A percentile compares a stretch with the other conserved stretches of the same genome.
These are phyloP conservation scores for Fomitopsis palustris DNA, from an alignment of 1,284 basidiomycete genomes.

Conservation along the genomic window DNA sequence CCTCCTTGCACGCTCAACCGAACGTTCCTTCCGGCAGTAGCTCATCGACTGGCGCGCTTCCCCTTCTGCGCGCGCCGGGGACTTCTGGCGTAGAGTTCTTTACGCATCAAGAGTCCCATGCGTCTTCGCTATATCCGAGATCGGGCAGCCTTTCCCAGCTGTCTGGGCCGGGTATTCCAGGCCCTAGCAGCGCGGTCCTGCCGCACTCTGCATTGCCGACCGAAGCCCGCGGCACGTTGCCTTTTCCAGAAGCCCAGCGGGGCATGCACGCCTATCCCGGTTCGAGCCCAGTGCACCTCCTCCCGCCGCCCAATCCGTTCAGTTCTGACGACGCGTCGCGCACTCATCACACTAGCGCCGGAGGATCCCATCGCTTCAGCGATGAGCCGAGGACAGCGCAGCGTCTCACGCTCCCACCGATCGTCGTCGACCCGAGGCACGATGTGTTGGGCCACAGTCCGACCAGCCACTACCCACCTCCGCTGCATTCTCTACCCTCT, in stretches of 20 bases:
- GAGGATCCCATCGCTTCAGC: neutral
- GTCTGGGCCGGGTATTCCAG: constrained; percentile 63
- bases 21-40: constrained; percentile 3
- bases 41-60: constrained; percentile 1
- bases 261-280: neutral
- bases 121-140: constrained; percentile 17
- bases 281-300: neutral
- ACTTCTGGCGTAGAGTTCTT: constrained; percentile 1
- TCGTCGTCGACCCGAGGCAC: constrained; percentile 15
- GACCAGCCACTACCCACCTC: constrained; percentile 2
- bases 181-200: constrained; percentile 27
- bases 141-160: constrained; percentile 28
- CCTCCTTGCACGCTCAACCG: neutral
- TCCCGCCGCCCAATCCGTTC: constrained; percentile 16
- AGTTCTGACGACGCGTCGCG: constrained; percentile 19
- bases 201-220: constrained; percentile 8
- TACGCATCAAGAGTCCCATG: constrained; percentile 16
- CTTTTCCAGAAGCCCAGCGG: neutral
- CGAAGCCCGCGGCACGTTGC: constrained; percentile 1
- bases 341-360: constrained; percentile 11
- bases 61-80: constrained; percentile 9
- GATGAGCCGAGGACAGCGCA: constrained; percentile 6
- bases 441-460: constrained; percentile 2
- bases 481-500: neutral
- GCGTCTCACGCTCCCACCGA: constrained; percentile 19